Evolutionary conservation across 1,284 basidiomycete genomes (phyloP).

Genomic region (Rhodofomes roseus): DNA sequence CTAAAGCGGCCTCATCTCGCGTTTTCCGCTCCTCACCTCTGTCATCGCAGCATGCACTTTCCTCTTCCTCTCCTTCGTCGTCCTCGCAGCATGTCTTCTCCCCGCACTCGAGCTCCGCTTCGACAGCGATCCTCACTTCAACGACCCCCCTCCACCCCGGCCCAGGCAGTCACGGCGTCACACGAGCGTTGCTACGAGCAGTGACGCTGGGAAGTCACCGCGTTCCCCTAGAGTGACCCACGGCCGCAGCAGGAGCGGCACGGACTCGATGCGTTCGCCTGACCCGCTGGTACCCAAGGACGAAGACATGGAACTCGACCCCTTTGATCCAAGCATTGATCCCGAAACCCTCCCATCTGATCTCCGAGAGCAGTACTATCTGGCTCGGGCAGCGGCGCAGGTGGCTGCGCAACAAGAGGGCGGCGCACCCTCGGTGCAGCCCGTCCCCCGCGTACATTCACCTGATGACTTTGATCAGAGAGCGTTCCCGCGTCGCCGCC

Average conservation of each 20-base stretch:
- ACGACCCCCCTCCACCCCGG: constrained; percentile 3
- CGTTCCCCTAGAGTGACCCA: neutral
- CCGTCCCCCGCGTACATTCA: neutral
- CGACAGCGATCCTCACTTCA: constrained; percentile 5
- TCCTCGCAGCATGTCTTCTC: constrained; percentile 45
- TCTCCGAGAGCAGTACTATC: neutral
- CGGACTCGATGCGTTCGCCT: neutral
- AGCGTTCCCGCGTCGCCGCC: neutral
- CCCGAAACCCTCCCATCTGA: neutral
- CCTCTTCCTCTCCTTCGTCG: constrained; percentile 44
- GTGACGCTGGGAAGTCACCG: constrained; percentile 35
- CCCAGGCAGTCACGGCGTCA: neutral
- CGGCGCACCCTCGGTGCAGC: neutral
- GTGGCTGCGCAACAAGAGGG: neutral
- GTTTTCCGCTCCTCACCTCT: constrained; percentile 58
- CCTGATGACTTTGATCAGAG: neutral
- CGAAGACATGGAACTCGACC: constrained; percentile 1
- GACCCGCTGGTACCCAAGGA: neutral
- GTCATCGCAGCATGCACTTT: constrained; percentile 46
- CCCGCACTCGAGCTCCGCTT: constrained; percentile 28
- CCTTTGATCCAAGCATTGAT: constrained; percentile 2
- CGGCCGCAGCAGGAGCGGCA: neutral
- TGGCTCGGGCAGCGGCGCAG: neutral
- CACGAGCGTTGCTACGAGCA: constrained; percentile 9
- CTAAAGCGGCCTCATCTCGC: constrained; percentile 61